A percentile compares a stretch with the other conserved stretches of the same genome.
Conservation (phyloP, 1,139 yeast species). For the Candida tropicalis region DNA sequence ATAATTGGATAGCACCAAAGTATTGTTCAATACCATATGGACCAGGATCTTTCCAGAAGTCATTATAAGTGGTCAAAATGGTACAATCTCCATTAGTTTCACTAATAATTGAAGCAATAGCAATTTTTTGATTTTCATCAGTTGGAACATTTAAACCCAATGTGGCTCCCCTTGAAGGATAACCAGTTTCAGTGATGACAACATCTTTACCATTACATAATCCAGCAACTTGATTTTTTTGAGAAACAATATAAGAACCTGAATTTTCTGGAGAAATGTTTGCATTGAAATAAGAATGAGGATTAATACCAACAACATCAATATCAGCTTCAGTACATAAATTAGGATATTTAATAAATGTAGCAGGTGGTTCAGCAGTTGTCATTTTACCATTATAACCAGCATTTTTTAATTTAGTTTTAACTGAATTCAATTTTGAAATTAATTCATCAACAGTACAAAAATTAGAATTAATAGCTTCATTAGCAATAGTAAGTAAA, state of each 20-base stretch:
- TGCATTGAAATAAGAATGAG: constrained; percentile 82
- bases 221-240: constrained; percentile 53
- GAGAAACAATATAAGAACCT: constrained; percentile 71
- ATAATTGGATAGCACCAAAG: constrained; percentile 67
- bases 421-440: constrained; percentile 64
- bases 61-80: constrained; percentile 75
- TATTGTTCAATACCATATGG: constrained; percentile 81
- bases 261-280: constrained; percentile 63
- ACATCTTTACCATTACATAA: constrained; percentile 55
- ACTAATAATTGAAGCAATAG: constrained; percentile 62
- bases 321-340: constrained; percentile 69
- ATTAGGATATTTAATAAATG: constrained; percentile 61
- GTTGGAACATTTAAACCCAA: constrained; percentile 79
- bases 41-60: constrained; percentile 89
- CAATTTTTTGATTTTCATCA: constrained; percentile 66
- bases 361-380: constrained; percentile 88
- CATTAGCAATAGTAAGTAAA: constrained; percentile 82
- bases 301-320: constrained; percentile 82
- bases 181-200: constrained; percentile 83
- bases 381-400: constrained; percentile 81
- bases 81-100: constrained; percentile 63
- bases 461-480: constrained; percentile 70
- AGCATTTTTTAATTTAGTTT: constrained; percentile 54
- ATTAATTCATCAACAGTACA: constrained; percentile 61
- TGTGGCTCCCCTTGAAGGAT: constrained; percentile 72